phyloP scores from a whole-genome alignment of 345 rosid species.

The Theobroma cacao region DNA sequence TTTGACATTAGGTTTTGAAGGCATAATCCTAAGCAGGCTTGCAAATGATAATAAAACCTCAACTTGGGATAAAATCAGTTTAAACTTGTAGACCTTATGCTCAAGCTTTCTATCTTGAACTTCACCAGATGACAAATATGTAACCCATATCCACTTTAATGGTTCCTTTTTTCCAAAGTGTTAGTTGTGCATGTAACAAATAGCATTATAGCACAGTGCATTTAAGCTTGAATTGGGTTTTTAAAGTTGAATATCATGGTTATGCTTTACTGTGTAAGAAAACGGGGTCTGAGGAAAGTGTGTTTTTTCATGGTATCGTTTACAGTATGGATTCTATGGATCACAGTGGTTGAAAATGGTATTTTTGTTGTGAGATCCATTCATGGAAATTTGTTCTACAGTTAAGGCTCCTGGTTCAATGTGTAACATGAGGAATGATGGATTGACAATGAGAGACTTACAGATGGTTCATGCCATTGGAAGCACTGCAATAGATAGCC shows the following conservation, averaged over 20 bases:
- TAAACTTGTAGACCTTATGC: no score
- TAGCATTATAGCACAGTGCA: not conserved
- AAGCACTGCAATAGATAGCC: not conserved
- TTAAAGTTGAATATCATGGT: not conserved
- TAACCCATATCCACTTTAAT: no score
- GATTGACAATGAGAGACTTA: not conserved
- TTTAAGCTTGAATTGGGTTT: not conserved
- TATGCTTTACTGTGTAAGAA: not conserved
- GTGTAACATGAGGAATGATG: not conserved
- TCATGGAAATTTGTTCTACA: not conserved
- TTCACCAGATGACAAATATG: no score
- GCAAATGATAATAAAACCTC: no score
- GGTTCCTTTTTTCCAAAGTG: no score
- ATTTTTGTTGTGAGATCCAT: not conserved
- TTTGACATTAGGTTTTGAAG: no score
- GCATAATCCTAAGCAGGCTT: no score
- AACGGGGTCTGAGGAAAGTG: not conserved
- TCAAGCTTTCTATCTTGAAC: no score
- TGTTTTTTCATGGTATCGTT: not conserved
- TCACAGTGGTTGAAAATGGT: not conserved
- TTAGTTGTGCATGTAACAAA: no score
- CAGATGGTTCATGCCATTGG: not conserved
- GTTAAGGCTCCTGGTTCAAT: slow-evolving; percentile 5
- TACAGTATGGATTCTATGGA: not conserved
- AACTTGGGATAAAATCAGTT: no score